Evolutionary conservation across 2,329 filamentous ascomycete species (phyloP).

Genomic region (Botrytis cinerea): DNA sequence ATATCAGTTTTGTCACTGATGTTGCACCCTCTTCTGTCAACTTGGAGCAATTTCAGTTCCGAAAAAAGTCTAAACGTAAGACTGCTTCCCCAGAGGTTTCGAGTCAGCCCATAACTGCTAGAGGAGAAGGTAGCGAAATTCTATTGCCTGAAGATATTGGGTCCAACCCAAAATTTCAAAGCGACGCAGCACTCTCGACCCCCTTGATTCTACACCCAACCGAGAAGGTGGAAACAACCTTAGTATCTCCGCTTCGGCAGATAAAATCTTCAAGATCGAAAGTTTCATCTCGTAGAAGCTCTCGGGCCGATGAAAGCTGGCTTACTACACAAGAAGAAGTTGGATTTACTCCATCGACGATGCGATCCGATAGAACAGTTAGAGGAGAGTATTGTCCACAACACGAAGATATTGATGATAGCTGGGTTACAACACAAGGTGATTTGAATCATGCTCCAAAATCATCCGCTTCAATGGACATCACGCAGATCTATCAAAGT

Average conservation of each 20-base stretch:
- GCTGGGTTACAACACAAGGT: constrained; percentile 24
- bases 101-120: not conserved
- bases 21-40: constrained; percentile 39
- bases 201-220: not conserved
- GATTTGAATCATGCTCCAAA: not conserved
- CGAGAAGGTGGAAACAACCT: not conserved
- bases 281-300: not conserved
- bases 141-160: not conserved
- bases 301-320: constrained; percentile 18
- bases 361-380: not conserved
- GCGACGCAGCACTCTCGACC: not conserved
- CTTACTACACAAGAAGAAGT: constrained; percentile 23
- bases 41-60: constrained; percentile 38
- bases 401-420: constrained; percentile 14
- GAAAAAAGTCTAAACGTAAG: constrained; percentile 31
- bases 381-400: not conserved
- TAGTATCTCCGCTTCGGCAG: not conserved
- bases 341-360: constrained; percentile 2
- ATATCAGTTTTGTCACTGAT: constrained; percentile 38
- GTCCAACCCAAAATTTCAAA: not conserved
- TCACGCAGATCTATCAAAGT: constrained; percentile 8
- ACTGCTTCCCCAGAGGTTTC: not conserved
- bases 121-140: not conserved
- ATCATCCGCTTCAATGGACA: constrained; percentile 13
- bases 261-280: not conserved